A percentile compares a stretch with the other conserved stretches of the same genome.
These are phyloP conservation scores for Fusarium sp. DNA, from an alignment of 2,329 filamentous ascomycete species.

Conservation along the genomic window DNA sequence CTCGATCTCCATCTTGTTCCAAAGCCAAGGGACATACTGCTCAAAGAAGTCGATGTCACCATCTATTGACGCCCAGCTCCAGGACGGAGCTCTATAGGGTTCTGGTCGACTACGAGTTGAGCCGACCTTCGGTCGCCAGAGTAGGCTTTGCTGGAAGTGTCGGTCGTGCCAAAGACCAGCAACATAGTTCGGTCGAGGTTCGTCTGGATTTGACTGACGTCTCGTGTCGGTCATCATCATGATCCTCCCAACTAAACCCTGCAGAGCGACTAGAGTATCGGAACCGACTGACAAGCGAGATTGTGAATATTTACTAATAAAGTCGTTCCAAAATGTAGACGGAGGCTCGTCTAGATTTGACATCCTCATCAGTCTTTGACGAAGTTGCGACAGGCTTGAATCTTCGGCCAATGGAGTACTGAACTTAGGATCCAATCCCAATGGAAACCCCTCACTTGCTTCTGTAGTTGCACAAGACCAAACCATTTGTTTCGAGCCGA, in stretches of 20 bases:
- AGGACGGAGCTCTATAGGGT: neutral
- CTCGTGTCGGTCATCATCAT: neutral
- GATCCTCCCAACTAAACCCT: conserved; percentile 1
- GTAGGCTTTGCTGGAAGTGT: neutral
- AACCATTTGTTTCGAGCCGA: neutral
- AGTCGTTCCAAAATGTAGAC: conserved; percentile 1
- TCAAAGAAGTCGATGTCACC: neutral
- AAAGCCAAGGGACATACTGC: neutral
- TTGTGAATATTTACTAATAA: neutral
- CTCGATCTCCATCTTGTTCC: neutral
- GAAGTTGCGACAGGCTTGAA: neutral
- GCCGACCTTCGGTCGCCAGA: neutral
- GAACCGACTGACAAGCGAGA: neutral
- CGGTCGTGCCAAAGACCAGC: neutral
- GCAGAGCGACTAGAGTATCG: neutral
- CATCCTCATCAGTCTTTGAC: neutral
- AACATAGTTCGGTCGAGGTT: neutral
- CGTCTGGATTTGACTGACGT: fast-evolving
- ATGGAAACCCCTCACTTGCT: conserved; percentile 2
- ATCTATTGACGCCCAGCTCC: conserved; percentile 7
- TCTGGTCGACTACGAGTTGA: fast-evolving
- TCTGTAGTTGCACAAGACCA: conserved; percentile 8
- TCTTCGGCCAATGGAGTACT: neutral
- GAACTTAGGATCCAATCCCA: conserved; percentile 3
- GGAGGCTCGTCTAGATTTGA: neutral